phyloP scores from a whole-genome alignment of 129 eudicot genomes.

The Heracleum sosnowskyi region DNA sequence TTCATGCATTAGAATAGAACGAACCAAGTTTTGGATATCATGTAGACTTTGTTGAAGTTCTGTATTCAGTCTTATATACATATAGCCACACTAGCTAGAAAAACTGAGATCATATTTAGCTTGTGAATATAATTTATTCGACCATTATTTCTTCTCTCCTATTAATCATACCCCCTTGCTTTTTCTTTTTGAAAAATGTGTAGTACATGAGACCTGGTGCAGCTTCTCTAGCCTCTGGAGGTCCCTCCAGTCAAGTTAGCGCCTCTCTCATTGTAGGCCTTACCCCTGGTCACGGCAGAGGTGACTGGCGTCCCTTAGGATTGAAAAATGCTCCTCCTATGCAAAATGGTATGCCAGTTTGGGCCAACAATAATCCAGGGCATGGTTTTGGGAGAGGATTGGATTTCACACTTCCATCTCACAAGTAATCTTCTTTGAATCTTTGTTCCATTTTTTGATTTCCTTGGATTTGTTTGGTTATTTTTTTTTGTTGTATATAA shows the following conservation, averaged over 20 bases:
- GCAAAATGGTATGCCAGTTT: slow-evolving; percentile 58
- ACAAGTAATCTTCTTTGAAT: slow-evolving; percentile 45
- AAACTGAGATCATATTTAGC: not conserved
- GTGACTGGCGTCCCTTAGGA: slow-evolving; percentile 85
- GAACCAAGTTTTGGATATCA: not conserved
- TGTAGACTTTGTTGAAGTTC: not conserved
- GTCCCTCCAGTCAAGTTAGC: slow-evolving; percentile 65
- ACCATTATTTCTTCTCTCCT: not conserved
- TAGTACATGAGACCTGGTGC: slow-evolving; percentile 95
- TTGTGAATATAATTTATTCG: not conserved
- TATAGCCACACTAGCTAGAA: not conserved
- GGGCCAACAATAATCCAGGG: slow-evolving; percentile 66
- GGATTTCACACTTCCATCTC: slow-evolving; percentile 96
- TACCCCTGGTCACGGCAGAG: slow-evolving; percentile 83
- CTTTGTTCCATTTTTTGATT: not conserved
- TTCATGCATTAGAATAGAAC: not conserved
- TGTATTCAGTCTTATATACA: not conserved
- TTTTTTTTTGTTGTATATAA: too few species aligned
- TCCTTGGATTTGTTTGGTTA: not conserved
- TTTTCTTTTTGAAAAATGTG: slow-evolving; percentile 28
- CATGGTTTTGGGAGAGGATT: slow-evolving; percentile 84
- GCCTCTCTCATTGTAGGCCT: slow-evolving; percentile 52
- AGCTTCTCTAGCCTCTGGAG: slow-evolving; percentile 53
- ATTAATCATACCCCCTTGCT: slow-evolving; percentile 4
- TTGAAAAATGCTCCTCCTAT: slow-evolving; percentile 39